These are phyloP conservation scores for Hammondia hammondi DNA, from an alignment of 169 alveolate genomes.

Conservation along the genomic window DNA sequence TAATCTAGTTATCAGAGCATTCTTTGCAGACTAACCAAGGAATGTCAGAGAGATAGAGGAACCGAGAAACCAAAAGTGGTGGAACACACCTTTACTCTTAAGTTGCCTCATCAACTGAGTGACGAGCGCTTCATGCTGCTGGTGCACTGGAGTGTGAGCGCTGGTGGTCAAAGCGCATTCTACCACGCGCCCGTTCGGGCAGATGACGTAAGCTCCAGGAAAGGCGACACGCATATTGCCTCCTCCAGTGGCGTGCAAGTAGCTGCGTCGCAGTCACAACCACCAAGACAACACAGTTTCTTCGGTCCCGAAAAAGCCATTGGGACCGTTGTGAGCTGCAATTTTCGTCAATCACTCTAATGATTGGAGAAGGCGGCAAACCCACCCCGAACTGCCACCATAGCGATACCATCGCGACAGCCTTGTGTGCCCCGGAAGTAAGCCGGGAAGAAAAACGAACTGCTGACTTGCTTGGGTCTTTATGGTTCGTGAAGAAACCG, in stretches of 20 bases:
- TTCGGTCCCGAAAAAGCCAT: too few species aligned
- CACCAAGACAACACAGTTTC: too few species aligned
- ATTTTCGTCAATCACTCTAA: too few species aligned
- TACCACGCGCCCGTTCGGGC: slow-evolving; percentile 16
- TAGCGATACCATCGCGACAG: too few species aligned
- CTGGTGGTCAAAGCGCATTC: background rate
- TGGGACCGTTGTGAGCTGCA: too few species aligned
- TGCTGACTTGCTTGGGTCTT: too few species aligned
- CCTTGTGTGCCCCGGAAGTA: too few species aligned
- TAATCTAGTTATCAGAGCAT: background rate
- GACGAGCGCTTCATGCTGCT: slow-evolving; percentile 11
- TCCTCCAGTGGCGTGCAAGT: slow-evolving; percentile 25
- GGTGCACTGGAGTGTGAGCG: background rate
- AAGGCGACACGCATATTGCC: slow-evolving; percentile 48
- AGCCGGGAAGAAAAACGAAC: too few species aligned
- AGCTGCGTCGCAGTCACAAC: background rate
- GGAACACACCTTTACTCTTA: background rate
- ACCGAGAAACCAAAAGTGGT: background rate
- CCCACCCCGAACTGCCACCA: too few species aligned
- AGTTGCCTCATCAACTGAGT: background rate
- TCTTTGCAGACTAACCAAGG: background rate
- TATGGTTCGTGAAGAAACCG: too few species aligned
- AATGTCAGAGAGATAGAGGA: background rate
- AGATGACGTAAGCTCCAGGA: slow-evolving; percentile 34
- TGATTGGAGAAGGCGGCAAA: too few species aligned